phyloP scores from a whole-genome alignment of 2,329 filamentous ascomycete species.

The Calonectria henricotiae region DNA sequence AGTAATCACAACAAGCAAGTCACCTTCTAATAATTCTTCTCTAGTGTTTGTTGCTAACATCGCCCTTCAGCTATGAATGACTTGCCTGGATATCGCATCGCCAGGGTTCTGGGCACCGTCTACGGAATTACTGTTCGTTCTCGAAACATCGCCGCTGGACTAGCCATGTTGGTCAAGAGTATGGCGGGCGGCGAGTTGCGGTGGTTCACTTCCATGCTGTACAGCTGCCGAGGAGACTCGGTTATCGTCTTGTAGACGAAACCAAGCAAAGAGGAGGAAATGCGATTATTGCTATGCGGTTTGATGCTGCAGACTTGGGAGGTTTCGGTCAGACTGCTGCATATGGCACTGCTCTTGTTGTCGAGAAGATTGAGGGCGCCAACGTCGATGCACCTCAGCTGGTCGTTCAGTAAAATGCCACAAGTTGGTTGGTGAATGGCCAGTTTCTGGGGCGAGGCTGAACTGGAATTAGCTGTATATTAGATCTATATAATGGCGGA shows the following conservation, averaged over 20 bases:
- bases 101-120: slow-evolving; percentile 72
- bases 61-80: slow-evolving; percentile 70
- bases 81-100: slow-evolving; percentile 73
- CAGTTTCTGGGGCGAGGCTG: not conserved
- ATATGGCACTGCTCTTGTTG: slow-evolving; percentile 73
- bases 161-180: slow-evolving; percentile 72
- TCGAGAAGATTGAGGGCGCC: slow-evolving; percentile 69
- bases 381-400: slow-evolving; percentile 52
- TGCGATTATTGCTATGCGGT: slow-evolving; percentile 73
- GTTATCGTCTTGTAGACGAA: slow-evolving; percentile 71
- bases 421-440: too few species aligned
- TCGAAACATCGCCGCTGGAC: slow-evolving; percentile 72
- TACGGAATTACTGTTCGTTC: slow-evolving; percentile 73
- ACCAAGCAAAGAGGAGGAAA: slow-evolving; percentile 73
- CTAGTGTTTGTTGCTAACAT: not conserved
- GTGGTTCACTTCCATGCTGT: slow-evolving; percentile 74
- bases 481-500: not conserved
- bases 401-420: not conserved
- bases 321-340: slow-evolving; percentile 74
- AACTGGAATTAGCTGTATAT: not conserved
- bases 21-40: too few species aligned
- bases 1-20: slow-evolving; percentile 70
- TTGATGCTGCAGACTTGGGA: slow-evolving; percentile 71
- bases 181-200: slow-evolving; percentile 73
- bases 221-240: slow-evolving; percentile 73